Evolutionary conservation across 306 rosid genomes (phyloP).

Genomic region (Gynostemma pentaphyllum): DNA sequence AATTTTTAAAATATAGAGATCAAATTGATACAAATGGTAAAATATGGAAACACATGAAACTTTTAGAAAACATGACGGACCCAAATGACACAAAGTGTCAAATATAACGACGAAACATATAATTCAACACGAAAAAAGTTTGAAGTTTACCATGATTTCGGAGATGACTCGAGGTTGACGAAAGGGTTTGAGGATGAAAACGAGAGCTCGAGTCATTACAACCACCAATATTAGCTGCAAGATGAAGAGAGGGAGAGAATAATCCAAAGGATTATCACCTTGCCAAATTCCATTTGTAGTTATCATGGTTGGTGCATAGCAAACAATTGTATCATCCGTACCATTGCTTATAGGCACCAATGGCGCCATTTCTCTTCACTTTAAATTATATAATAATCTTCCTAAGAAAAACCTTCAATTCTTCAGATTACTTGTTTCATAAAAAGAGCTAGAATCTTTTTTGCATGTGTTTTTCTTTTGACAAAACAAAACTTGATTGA

Average conservation of each 20-base stretch:
- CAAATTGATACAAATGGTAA: too few species aligned
- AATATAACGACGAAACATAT: too few species aligned
- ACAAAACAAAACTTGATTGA: not conserved
- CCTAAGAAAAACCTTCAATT: too few species aligned
- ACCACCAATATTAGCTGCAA: slow-evolving; percentile 68
- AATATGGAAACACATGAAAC: too few species aligned
- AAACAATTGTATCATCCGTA: slow-evolving; percentile 34
- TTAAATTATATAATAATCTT: too few species aligned
- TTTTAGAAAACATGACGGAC: too few species aligned
- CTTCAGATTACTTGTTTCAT: too few species aligned
- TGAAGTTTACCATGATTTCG: slow-evolving; percentile 51
- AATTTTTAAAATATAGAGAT: too few species aligned
- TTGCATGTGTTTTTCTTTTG: not conserved
- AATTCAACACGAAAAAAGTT: not conserved
- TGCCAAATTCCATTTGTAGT: slow-evolving; percentile 94
- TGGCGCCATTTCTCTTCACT: not conserved
- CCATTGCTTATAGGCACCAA: not conserved
- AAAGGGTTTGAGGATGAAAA: slow-evolving; percentile 66
- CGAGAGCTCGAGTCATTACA: slow-evolving; percentile 46
- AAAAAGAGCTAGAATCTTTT: too few species aligned
- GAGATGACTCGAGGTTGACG: slow-evolving; percentile 93
- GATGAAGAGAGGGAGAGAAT: slow-evolving; percentile 88
- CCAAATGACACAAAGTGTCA: too few species aligned
- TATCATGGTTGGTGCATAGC: slow-evolving; percentile 81
- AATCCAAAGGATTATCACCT: slow-evolving; percentile 90